These are phyloP conservation scores for Mycoemilia scoparia DNA, from an alignment of 192 early-diverging fungal genomes.

Conservation along the genomic window DNA sequence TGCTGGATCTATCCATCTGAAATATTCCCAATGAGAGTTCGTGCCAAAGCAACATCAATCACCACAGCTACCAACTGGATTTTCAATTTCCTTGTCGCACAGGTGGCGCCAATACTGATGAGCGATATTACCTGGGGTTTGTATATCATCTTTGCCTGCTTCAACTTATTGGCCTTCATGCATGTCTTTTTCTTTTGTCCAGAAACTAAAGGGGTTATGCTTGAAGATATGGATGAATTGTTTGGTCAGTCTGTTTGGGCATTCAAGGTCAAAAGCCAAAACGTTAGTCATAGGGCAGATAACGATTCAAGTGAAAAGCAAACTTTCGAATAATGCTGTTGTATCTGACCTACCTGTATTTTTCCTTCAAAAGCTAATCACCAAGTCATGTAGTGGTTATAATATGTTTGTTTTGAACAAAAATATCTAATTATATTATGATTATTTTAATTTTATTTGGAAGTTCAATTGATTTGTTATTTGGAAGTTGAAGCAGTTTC, in stretches of 20 bases:
- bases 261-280: slow-evolving; percentile 14
- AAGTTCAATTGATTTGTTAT: no score
- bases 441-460: no score
- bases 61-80: slow-evolving; percentile 85
- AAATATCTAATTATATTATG: no score
- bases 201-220: slow-evolving; percentile 67
- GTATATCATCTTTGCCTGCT: slow-evolving; percentile 51
- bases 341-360: no score
- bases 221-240: slow-evolving; percentile 80
- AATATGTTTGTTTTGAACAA: no score
- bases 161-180: slow-evolving; percentile 36
- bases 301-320: no score
- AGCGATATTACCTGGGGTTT: slow-evolving; percentile 42
- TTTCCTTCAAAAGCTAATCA: no score
- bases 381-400: no score
- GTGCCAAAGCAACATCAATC: slow-evolving; percentile 68
- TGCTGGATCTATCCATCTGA: slow-evolving; percentile 86
- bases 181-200: slow-evolving; percentile 55
- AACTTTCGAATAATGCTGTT: no score
- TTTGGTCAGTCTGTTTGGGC: slow-evolving; percentile 32
- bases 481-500: no score
- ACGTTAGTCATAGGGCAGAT: no score
- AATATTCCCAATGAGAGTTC: slow-evolving; percentile 76
- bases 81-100: slow-evolving; percentile 64
- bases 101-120: slow-evolving; percentile 53